These are phyloP conservation scores for Candida ortonii DNA, from an alignment of 805 yeast genomes.

Conservation along the genomic window DNA sequence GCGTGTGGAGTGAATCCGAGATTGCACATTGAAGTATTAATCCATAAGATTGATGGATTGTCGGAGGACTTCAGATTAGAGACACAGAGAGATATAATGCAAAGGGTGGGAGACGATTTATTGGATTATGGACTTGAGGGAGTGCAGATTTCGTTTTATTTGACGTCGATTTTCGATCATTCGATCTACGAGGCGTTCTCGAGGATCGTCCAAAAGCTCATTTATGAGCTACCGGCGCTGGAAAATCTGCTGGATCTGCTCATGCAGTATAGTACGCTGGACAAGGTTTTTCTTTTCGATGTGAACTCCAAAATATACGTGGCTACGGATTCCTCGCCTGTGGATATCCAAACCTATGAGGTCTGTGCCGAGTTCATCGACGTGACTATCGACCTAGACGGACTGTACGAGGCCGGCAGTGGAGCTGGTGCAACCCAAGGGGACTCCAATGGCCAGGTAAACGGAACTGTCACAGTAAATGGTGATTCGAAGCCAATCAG, in stretches of 20 bases:
- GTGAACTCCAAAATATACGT: constrained; percentile 89
- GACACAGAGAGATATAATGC: constrained; percentile 95
- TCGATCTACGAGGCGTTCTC: constrained; percentile 95
- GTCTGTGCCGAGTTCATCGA: constrained; percentile 97
- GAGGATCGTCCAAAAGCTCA: constrained; percentile 85
- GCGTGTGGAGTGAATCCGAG: constrained; percentile 82
- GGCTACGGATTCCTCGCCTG: constrained; percentile 95
- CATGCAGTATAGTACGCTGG: constrained; percentile 85
- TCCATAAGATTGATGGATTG: constrained; percentile 94
- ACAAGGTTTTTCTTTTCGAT: constrained; percentile 90
- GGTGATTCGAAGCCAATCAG: constrained; percentile 30
- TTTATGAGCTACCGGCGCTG: constrained; percentile 81
- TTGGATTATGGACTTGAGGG: constrained; percentile 87
- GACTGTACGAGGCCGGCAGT: constrained; percentile 47
- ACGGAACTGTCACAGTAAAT: constrained; percentile 2
- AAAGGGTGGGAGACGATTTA: constrained; percentile 89
- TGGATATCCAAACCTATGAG: constrained; percentile 92
- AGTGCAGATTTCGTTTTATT: constrained; percentile 84
- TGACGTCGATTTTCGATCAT: constrained; percentile 93
- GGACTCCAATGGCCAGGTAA: constrained; percentile 3
- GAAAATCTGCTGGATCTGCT: constrained; percentile 87
- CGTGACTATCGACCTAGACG: constrained; percentile 85
- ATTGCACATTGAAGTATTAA: constrained; percentile 86
- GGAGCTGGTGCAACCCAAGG: constrained; percentile 6
- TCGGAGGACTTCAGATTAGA: constrained; percentile 92